Evolutionary conservation across 306 rosid genomes (phyloP).

Genomic region (Lablab purpureus): DNA sequence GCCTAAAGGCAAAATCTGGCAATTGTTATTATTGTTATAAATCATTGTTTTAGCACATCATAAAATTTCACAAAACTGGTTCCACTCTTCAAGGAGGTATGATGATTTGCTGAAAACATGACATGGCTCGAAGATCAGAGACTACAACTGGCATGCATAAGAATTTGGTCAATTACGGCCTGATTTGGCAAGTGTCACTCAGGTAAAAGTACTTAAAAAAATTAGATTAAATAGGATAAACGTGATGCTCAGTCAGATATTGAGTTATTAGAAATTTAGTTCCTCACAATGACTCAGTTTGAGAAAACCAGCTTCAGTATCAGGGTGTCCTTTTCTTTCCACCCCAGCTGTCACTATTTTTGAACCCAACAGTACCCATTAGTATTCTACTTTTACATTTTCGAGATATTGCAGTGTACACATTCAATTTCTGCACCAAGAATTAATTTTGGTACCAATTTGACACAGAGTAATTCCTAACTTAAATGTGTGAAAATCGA

Average conservation of each 20-base stretch:
- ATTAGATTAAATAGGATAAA: background rate
- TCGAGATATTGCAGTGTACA: slow-evolving; percentile 18
- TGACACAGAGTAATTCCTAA: background rate
- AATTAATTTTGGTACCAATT: background rate
- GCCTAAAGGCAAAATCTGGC: slow-evolving; percentile 21
- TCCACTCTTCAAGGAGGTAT: background rate
- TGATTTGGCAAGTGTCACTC: slow-evolving; percentile 24
- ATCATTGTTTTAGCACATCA: slow-evolving; percentile 11
- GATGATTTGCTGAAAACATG: background rate
- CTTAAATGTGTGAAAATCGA: slow-evolving; percentile 1
- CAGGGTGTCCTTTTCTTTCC: slow-evolving; percentile 18
- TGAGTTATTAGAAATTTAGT: background rate
- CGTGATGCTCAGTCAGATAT: background rate
- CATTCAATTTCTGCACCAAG: slow-evolving; percentile 11
- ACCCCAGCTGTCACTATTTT: slow-evolving; percentile 35
- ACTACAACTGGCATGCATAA: background rate
- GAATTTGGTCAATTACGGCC: background rate
- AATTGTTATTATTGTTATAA: slow-evolving; percentile 7
- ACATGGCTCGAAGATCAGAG: background rate
- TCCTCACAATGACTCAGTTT: background rate
- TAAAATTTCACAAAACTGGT: slow-evolving; percentile 12
- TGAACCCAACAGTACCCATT: slow-evolving; percentile 31
- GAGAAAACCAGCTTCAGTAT: slow-evolving; percentile 9
- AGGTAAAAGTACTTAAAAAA: background rate
- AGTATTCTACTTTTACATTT: slow-evolving; percentile 33